Evolutionary conservation across 2,329 filamentous ascomycete genomes (phyloP), one percentile per base, ranked within the genome.

Genomic region (Claviceps digitariae): DNA sequence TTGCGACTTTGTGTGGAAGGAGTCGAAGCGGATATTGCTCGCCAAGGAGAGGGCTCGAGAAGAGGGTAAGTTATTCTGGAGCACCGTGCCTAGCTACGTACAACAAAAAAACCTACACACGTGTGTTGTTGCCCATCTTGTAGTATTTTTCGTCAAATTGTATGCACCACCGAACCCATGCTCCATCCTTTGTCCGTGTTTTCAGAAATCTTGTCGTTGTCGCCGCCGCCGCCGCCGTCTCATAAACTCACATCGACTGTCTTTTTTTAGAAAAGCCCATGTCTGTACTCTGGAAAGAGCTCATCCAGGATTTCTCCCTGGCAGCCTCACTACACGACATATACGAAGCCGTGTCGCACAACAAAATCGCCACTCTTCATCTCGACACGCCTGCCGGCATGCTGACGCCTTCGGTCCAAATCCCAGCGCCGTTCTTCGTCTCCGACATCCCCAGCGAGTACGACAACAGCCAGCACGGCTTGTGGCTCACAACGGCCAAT

Each of bases 401-500:
- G 20, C 69, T 84, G 4, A 79, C 79, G 5, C 75, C 82, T 29
- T 84, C 80, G 2, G 75, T 84, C 2, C 81, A 84, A 64, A 82
- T 84, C 21, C 81, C 81, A 0, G 69, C 81, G 23, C 80, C 81
- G 0, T 81, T 81, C 51, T 90, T 86, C 54, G 82, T 90, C 2
- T 77, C 84, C 1, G 86, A 88, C 60, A 74, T 93, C 1, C 84
- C 87, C 1, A 78, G 78, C 2, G 77, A 84, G 17, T 79, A 82
- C 27, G 83, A 87, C 52, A 78, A 79, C 34, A 79, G 83, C 48
- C 83, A 86, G 58, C 83, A 81, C 5, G 88, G 89, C 1, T 74
- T 95, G 0, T 91, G 89, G 84, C 74, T 95, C 21, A 95, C 90
- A 0, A 95, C 90, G 0, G 87, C 89, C 31, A 90, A 91, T 60